Conservation (phyloP, 78 protist species). For the Protostelium mycophagum region DNA sequence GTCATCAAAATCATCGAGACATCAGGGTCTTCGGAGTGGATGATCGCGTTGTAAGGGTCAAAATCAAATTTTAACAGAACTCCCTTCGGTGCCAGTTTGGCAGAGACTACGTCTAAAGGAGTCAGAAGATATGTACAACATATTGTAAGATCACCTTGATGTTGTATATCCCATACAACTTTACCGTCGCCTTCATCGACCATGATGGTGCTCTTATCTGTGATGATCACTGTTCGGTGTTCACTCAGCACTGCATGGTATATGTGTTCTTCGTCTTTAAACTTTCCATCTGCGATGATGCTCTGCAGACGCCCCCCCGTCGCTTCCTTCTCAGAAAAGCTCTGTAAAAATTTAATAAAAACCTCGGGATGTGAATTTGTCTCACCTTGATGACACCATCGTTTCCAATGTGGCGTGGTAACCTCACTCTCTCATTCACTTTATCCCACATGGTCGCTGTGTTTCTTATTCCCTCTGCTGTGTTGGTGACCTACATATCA, state of each 20-base stretch:
- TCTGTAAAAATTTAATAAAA: background rate
- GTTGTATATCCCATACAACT: background rate
- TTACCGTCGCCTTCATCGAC: background rate
- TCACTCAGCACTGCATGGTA: background rate
- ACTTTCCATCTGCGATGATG: background rate
- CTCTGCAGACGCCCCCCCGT: background rate
- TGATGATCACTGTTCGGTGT: background rate
- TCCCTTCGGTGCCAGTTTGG: background rate
- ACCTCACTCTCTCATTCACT: background rate
- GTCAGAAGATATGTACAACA: background rate
- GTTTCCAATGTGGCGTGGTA: background rate
- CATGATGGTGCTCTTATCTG: background rate
- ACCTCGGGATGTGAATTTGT: background rate
- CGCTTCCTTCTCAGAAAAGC: background rate
- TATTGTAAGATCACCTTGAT: background rate
- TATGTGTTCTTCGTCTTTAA: background rate
- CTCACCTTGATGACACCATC: background rate
- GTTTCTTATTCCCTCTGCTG: conserved; percentile 72
- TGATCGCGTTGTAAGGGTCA: background rate
- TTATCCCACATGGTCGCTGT: conserved; percentile 31
- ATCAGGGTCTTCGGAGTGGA: background rate
- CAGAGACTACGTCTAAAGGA: background rate
- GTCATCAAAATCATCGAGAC: background rate
- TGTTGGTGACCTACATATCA: conserved; percentile 15
- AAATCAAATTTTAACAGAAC: background rate